Conservation (phyloP, 352 stramenopile genomes). For the Labyrinthula sp. region DNA sequence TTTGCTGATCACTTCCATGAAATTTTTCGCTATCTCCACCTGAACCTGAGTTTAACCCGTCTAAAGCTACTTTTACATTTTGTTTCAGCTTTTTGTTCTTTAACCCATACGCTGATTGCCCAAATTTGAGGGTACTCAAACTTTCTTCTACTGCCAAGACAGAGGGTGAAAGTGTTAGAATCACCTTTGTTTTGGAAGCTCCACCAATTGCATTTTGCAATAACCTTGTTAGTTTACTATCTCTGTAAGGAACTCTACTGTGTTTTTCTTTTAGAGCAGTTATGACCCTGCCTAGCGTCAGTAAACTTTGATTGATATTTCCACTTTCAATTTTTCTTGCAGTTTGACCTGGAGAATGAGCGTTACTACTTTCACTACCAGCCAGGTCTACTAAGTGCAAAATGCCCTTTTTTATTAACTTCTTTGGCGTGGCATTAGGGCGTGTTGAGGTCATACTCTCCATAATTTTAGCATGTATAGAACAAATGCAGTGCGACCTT, state of each 20-base stretch:
- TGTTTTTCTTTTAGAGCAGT: constrained; percentile 56
- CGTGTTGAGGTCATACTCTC: constrained; percentile 37
- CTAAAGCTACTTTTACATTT: no score
- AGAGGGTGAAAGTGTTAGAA: constrained; percentile 65
- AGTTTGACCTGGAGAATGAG: constrained; percentile 49
- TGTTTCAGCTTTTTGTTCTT: no score
- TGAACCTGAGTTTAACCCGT: no score
- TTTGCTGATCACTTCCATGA: no score
- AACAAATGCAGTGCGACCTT: constrained; percentile 77
- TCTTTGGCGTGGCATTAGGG: constrained; percentile 55
- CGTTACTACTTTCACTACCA: constrained; percentile 36
- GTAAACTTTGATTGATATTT: constrained; percentile 71
- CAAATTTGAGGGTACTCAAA: constrained; percentile 74
- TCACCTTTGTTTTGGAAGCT: constrained; percentile 74
- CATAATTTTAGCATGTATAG: constrained; percentile 69
- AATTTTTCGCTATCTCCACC: no score
- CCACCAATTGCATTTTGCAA: constrained; percentile 64
- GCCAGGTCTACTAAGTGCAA: constrained; percentile 73
- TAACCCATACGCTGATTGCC: constrained; percentile 67
- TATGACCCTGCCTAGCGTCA: constrained; percentile 68
- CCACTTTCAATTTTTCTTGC: constrained; percentile 62
- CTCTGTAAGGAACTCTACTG: constrained; percentile 66
- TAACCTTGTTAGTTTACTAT: constrained; percentile 65
- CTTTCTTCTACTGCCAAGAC: constrained; percentile 76
- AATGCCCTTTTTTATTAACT: no score